A percentile compares a stretch with the other conserved stretches of the same genome.
These are phyloP conservation scores for Schrenkiella parvula DNA, from an alignment of 345 rosid species.

Conservation along the genomic window DNA sequence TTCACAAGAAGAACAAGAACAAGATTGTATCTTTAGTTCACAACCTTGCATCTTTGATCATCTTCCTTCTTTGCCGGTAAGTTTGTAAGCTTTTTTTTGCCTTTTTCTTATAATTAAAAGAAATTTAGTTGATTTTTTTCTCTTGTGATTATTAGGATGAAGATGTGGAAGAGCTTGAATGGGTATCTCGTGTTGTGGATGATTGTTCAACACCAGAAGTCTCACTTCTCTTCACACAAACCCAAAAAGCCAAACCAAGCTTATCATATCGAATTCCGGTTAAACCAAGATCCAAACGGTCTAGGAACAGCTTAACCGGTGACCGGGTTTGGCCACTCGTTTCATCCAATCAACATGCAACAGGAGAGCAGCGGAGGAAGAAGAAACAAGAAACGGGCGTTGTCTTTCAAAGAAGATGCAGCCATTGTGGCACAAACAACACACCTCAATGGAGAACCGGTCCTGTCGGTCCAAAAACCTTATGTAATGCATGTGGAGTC, in stretches of 20 bases:
- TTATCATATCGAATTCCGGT: constrained; percentile 50
- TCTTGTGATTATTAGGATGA: constrained; percentile 45
- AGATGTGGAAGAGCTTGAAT: constrained; percentile 89
- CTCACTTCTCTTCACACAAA: constrained; percentile 48
- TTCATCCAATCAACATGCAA: constrained; percentile 32
- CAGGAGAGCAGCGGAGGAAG: constrained; percentile 23
- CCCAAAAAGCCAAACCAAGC: constrained; percentile 39
- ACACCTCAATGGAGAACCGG: constrained; percentile 99
- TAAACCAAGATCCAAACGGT: constrained; percentile 53
- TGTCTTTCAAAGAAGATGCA: constrained; percentile 61
- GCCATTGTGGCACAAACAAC: constrained; percentile 89
- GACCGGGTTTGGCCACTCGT: constrained; percentile 52
- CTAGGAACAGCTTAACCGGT: constrained; percentile 51
- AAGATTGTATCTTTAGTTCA: constrained; percentile 15
- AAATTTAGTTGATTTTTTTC: not conserved
- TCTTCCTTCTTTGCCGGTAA: constrained; percentile 33
- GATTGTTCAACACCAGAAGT: constrained; percentile 80
- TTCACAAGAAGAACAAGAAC: constrained; percentile 42
- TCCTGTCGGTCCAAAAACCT: constrained; percentile 97
- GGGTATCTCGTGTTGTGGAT: constrained; percentile 83
- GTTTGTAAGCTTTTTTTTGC: not conserved
- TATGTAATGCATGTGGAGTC: constrained; percentile 97
- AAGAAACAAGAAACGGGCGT: constrained; percentile 33
- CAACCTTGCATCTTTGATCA: constrained; percentile 27
- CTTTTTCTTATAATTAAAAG: not conserved